These are phyloP conservation scores for Juglanconis oblonga DNA, from an alignment of 2,329 filamentous ascomycete species.

Conservation along the genomic window DNA sequence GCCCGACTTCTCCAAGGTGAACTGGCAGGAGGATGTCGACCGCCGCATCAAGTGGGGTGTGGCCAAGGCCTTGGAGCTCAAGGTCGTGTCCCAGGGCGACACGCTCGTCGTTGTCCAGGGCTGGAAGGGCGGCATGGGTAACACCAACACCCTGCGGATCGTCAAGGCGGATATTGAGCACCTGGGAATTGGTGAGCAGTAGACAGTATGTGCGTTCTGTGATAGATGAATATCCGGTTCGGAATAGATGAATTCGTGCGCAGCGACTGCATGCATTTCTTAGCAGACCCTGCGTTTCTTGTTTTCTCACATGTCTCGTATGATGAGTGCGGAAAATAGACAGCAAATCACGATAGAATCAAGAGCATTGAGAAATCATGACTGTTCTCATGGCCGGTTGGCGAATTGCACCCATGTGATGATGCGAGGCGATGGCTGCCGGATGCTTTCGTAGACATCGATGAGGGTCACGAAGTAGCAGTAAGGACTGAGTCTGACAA, in stretches of 20 bases:
- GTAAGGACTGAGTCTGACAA: too few relatives aligned
- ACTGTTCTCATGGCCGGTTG: neutral
- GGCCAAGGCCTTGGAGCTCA: constrained; percentile 78
- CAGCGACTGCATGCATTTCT: neutral
- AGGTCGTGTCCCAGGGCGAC: constrained; percentile 69
- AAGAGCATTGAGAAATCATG: neutral
- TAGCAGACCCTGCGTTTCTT: neutral
- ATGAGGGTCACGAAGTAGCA: too few relatives aligned
- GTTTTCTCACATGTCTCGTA: too few relatives aligned
- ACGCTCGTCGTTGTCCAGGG: constrained; percentile 82
- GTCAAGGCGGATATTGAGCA: constrained; percentile 59
- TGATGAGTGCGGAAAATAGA: constrained; percentile 10
- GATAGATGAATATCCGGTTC: neutral
- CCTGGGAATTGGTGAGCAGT: constrained; percentile 51
- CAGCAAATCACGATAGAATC: constrained; percentile 8
- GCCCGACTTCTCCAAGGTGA: constrained; percentile 87
- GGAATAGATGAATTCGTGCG: neutral
- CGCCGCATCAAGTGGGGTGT: constrained; percentile 97
- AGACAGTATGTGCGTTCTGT: neutral
- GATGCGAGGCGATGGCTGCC: too few relatives aligned
- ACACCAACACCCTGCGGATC: constrained; percentile 77
- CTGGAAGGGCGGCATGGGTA: constrained; percentile 88
- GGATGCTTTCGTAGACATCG: too few relatives aligned
- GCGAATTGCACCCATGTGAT: too few relatives aligned
- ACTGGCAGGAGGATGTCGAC: constrained; percentile 99